Conservation (phyloP, 441 rosid species). For the Biscutella laevigata region DNA sequence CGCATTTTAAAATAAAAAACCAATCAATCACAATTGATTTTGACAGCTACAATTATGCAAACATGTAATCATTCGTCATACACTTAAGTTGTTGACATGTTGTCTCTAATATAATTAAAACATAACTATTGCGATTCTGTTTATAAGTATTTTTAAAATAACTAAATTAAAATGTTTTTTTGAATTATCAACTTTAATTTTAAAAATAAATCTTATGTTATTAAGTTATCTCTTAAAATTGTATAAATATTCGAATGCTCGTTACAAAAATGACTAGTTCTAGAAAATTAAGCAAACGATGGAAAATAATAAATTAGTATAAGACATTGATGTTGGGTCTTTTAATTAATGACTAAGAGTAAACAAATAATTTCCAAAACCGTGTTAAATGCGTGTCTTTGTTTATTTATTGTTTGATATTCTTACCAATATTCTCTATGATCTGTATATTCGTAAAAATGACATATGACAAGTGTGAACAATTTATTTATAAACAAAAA, state of each 20-base stretch:
- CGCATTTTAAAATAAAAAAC: constrained; percentile 13
- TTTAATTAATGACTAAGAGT: background rate
- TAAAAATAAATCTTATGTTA: too few species aligned
- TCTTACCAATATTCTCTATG: constrained; percentile 1
- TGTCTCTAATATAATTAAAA: background rate
- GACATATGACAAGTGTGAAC: constrained; percentile 7
- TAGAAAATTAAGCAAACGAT: too few species aligned
- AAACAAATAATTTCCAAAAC: background rate
- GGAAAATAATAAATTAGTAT: too few species aligned
- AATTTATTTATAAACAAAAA: background rate
- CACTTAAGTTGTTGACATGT: constrained; percentile 18
- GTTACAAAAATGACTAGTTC: too few species aligned
- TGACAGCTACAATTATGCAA: constrained; percentile 6
- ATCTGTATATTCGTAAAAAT: background rate
- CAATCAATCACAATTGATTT: constrained; percentile 12
- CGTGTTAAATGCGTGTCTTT: constrained; percentile 18
- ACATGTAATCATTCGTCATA: background rate
- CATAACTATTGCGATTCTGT: background rate
- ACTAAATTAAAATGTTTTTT: too few species aligned
- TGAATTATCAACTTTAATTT: too few species aligned
- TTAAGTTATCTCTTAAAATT: too few species aligned
- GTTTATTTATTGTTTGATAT: background rate
- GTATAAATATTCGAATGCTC: too few species aligned
- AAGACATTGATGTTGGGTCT: too few species aligned
- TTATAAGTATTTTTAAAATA: too few species aligned